Evolutionary conservation across 2,329 filamentous ascomycete species (phyloP).

Genomic region (Kalaharituber pfeilii): DNA sequence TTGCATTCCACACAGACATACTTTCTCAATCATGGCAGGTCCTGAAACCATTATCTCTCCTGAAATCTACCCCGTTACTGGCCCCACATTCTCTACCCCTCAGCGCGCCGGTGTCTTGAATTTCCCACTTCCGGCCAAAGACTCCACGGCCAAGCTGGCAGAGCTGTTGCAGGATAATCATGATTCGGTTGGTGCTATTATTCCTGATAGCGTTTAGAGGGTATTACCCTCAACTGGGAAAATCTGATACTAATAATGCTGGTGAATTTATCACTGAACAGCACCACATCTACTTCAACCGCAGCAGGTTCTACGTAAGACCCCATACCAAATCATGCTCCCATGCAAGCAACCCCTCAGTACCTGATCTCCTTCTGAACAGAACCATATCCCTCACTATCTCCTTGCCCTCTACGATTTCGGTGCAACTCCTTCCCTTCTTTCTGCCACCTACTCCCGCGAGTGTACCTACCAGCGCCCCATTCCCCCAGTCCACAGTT

Average conservation of each 20-base stretch:
- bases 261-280: no score
- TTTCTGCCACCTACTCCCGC: constrained; percentile 46
- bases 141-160: constrained; percentile 30
- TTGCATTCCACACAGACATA: no score
- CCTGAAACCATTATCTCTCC: no score
- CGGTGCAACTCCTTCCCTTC: constrained; percentile 41
- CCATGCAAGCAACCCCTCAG: no score
- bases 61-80: neutral
- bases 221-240: neutral
- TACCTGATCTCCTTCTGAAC: no score
- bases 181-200: constrained; percentile 27
- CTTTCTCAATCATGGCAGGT: no score
- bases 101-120: constrained; percentile 5
- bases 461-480: constrained; percentile 52
- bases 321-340: no score
- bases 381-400: constrained; percentile 64
- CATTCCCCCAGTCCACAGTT: constrained; percentile 31
- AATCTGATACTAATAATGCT: no score
- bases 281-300: constrained; percentile 77
- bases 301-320: no score
- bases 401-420: constrained; percentile 61
- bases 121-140: constrained; percentile 6
- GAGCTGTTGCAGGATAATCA: constrained; percentile 62
- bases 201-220: constrained; percentile 23
- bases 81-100: neutral